Percentiles rank a stretch among this genome's conserved stretches.
phyloP scores from a whole-genome alignment of 768 basidiomycete genomes.

The Heimioporus sp. region DNA sequence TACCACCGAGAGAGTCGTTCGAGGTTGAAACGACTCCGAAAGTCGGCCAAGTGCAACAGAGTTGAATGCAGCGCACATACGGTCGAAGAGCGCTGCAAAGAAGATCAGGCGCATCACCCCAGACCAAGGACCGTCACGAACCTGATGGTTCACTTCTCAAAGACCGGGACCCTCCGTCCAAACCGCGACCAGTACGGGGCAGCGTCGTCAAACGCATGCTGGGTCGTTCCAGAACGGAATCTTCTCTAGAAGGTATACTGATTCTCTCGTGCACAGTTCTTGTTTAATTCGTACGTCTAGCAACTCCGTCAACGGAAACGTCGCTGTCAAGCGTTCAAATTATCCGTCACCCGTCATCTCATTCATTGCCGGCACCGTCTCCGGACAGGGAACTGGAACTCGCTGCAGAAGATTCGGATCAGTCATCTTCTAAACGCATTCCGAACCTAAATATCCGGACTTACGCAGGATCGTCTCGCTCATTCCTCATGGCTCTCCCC shows the following conservation, averaged over 20 bases:
- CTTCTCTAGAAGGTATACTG: constrained; percentile 37
- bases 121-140: not conserved
- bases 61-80: constrained; percentile 36
- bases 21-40: too few relatives aligned
- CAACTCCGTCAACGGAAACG: not conserved
- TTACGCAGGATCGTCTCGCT: constrained; percentile 77
- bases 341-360: constrained; percentile 24
- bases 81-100: constrained; percentile 25
- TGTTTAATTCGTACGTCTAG: not conserved
- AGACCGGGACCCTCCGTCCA: constrained; percentile 18
- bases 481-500: constrained; percentile 69
- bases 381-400: constrained; percentile 27
- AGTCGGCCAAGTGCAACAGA: not conserved
- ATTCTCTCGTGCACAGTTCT: not conserved
- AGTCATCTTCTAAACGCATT: constrained; percentile 24
- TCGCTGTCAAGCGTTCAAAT: not conserved
- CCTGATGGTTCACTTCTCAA: not conserved
- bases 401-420: constrained; percentile 24
- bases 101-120: constrained; percentile 1
- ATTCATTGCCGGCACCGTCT: constrained; percentile 18
- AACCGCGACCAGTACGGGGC: constrained; percentile 38
- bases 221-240: constrained; percentile 62
- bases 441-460: constrained; percentile 50
- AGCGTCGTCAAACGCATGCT: constrained; percentile 70
- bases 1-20: too few relatives aligned